These are phyloP conservation scores for Penicillium griseofulvum DNA, from an alignment of 2,329 filamentous ascomycete genomes.

Conservation along the genomic window DNA sequence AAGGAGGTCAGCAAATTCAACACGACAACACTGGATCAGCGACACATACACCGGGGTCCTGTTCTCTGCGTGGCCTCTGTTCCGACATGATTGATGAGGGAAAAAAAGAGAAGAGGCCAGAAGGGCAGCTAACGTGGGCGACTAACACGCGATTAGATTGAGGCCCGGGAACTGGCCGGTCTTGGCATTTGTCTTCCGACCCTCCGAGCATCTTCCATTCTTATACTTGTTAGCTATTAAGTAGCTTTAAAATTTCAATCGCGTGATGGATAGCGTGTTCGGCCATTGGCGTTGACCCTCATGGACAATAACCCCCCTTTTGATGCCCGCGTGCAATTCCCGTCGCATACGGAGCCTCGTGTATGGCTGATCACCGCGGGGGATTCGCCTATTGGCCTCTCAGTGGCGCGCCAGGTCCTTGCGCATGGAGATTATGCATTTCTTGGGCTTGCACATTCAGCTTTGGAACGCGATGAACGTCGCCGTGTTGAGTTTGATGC, in stretches of 20 bases:
- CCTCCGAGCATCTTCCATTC: background rate
- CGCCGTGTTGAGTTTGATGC: slow-evolving; percentile 76
- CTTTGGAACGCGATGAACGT: slow-evolving; percentile 70
- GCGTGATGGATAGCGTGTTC: slow-evolving; percentile 30
- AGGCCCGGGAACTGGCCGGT: slow-evolving; percentile 8
- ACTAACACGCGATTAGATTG: slow-evolving; percentile 7
- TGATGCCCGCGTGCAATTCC: slow-evolving; percentile 51
- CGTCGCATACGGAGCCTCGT: slow-evolving; percentile 65
- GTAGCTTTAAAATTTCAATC: slow-evolving; percentile 5
- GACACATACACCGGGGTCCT: slow-evolving; percentile 33
- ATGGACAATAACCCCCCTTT: slow-evolving; percentile 37
- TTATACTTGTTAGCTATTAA: background rate
- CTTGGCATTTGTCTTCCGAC: slow-evolving; percentile 6
- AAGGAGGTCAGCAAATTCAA: slow-evolving; percentile 22
- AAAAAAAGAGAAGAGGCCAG: slow-evolving; percentile 11
- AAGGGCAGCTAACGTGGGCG: slow-evolving; percentile 4
- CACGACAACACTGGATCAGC: background rate
- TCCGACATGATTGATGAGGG: slow-evolving; percentile 38
- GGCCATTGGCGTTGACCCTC: slow-evolving; percentile 20
- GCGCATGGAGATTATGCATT: slow-evolving; percentile 90
- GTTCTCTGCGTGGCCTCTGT: slow-evolving; percentile 37
- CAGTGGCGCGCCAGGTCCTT: slow-evolving; percentile 75
- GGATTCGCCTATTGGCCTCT: slow-evolving; percentile 78
- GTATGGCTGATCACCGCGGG: slow-evolving; percentile 92
- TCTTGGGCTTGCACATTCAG: slow-evolving; percentile 73